phyloP scores from a whole-genome alignment of 805 yeast genomes.

The Candida vaughaniae region DNA sequence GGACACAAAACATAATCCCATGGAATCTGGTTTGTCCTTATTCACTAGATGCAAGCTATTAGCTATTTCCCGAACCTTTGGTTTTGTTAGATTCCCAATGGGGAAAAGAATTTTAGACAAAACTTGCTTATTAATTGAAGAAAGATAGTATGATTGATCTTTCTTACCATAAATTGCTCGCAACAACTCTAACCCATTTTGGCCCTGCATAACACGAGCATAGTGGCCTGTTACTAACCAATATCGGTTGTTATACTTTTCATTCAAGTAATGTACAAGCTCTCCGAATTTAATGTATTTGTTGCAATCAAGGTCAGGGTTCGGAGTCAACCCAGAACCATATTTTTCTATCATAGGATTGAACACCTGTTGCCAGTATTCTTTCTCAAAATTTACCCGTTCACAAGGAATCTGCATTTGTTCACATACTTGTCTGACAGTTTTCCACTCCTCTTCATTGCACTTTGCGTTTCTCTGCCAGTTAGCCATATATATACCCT shows the following conservation, averaged over 20 bases:
- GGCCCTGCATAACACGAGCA: constrained; percentile 47
- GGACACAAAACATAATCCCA: constrained; percentile 89
- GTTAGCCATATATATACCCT: constrained; percentile 91
- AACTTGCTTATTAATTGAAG: constrained; percentile 54
- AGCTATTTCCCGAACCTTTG: constrained; percentile 72
- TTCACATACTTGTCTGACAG: constrained; percentile 64
- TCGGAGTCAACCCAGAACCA: constrained; percentile 77
- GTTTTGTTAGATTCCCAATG: constrained; percentile 73
- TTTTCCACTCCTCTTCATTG: constrained; percentile 86
- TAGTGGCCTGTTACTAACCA: constrained; percentile 93
- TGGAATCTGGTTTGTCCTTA: constrained; percentile 87
- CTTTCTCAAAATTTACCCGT: constrained; percentile 80
- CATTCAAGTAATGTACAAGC: constrained; percentile 54
- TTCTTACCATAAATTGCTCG: constrained; percentile 60
- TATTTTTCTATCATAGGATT: constrained; percentile 85
- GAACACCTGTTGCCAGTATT: constrained; percentile 91
- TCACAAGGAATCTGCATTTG: constrained; percentile 67
- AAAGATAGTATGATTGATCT: constrained; percentile 90
- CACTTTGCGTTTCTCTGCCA: constrained; percentile 75
- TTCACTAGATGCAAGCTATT: constrained; percentile 50
- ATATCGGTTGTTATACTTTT: constrained; percentile 46
- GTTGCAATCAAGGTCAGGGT: constrained; percentile 92
- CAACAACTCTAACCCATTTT: constrained; percentile 40
- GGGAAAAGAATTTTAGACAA: constrained; percentile 67
- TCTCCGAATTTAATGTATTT: constrained; percentile 83